Evolutionary conservation across 78 protist genomes (phyloP), one percentile per base, ranked within the genome.

Genomic region (Dictyostelium brefeldianum): DNA sequence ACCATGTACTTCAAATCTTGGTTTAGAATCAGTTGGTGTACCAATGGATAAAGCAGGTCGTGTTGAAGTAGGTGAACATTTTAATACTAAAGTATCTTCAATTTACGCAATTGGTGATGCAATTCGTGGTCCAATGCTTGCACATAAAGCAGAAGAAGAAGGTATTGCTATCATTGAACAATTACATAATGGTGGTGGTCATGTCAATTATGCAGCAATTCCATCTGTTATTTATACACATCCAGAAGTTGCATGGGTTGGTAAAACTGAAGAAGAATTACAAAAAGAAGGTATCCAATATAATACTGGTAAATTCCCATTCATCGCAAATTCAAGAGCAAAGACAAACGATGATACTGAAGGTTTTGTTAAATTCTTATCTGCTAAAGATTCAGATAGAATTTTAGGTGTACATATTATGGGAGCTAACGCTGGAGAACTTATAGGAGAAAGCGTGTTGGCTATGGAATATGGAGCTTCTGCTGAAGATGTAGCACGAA

Each of bases 211-310:
- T 97, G 96, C 96, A 92, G 92, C 98, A 53, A 99, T 99, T 83
- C 99, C 99, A 17, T 87, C 94, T 14, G 99, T 99, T 53, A 95
- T 99, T 81, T 99, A 99, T 99, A 99, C 99, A 47, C 94, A 92
- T 71, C 99, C 99, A 11, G 99, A 99, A 96, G 99, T 99, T 9
- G 99, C 99, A 7, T 92, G 97, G 95, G 99, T 99, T 6, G 99
- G 99, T 54, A 90, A 96, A 96, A 99, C 95, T 20, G 99, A 99
- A 95, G 99, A 98, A 91, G 96, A 98, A 85, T 95, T 97, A 89
- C 96, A 93, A 95, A 98, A 36, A 41, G 97, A 69, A 11, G 97
- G 97, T 15, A 53, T 95, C 79, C 94, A 89, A 74, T 97, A 92
- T 94, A 69, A 65, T 18, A 94, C 89, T 20, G 99, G 99, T 51